Percentiles rank a stretch among this genome's conserved stretches.
Evolutionary conservation across 192 early-diverging fungal species (phyloP).

Genomic region (Piromyces finnis): DNA sequence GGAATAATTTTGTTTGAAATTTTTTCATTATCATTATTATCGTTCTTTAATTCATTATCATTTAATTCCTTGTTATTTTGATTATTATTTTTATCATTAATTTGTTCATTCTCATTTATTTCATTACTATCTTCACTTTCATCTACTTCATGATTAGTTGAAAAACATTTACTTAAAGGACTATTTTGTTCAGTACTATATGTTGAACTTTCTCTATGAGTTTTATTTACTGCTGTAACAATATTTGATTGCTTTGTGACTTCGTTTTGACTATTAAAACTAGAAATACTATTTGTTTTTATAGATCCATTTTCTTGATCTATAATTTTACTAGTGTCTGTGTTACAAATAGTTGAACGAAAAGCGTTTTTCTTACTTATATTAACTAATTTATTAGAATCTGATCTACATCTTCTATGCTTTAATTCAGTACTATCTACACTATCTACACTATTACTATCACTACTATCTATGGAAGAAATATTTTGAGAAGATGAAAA

Average conservation of each 20-base stretch:
- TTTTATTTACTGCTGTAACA: background rate
- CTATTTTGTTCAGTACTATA: background rate
- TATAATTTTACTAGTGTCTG: background rate
- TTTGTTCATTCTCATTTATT: too few species aligned
- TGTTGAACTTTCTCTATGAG: background rate
- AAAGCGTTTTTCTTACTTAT: background rate
- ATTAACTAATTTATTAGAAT: background rate
- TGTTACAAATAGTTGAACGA: background rate
- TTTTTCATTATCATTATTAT: background rate
- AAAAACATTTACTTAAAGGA: background rate
- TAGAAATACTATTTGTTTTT: too few species aligned
- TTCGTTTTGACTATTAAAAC: background rate
- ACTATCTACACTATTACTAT: background rate
- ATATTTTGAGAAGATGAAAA: background rate
- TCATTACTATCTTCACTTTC: too few species aligned
- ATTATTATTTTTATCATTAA: background rate
- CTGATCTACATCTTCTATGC: background rate
- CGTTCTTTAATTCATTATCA: background rate
- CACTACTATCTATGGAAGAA: background rate
- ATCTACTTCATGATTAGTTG: background rate
- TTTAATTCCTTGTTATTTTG: background rate
- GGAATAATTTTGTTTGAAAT: background rate
- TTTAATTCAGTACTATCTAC: background rate
- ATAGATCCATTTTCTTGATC: background rate
- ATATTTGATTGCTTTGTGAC: background rate